Evolutionary conservation across 2,329 filamentous ascomycete species (phyloP).

Genomic region (Aspergillus sp.): DNA sequence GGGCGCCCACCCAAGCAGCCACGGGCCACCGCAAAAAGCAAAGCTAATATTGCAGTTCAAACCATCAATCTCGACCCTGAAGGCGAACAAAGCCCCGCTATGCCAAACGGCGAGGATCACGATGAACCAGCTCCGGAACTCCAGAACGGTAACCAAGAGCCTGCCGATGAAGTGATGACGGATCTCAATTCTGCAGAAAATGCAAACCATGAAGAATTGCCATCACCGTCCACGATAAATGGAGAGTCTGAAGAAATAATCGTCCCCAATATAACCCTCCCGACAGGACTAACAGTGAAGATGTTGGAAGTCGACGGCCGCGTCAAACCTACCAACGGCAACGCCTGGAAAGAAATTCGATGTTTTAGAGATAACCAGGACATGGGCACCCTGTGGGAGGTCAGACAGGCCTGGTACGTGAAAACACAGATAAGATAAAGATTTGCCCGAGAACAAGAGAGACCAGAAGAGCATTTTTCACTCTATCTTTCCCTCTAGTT

Average conservation of each 20-base stretch:
- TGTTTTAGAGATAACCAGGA: constrained; percentile 51
- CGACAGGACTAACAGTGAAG: constrained; percentile 34
- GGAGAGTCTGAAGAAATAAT: constrained; percentile 29
- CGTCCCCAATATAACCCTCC: constrained; percentile 35
- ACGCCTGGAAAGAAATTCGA: constrained; percentile 51
- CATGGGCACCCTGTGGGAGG: constrained; percentile 51
- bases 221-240: constrained; percentile 2
- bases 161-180: not conserved
- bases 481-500: not conserved
- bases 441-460: not conserved
- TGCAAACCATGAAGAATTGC: not conserved
- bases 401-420: constrained; percentile 46
- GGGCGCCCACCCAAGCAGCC: not conserved
- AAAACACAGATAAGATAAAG: constrained; percentile 24
- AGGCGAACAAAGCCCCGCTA: not conserved
- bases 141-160: constrained; percentile 1
- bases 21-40: not conserved
- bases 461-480: not conserved
- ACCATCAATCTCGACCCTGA: not conserved
- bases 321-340: constrained; percentile 36
- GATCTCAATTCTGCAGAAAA: not conserved
- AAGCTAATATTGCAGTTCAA: constrained; percentile 7
- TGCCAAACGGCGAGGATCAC: not conserved
- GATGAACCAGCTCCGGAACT: not conserved
- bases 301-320: constrained; percentile 49